Evolutionary conservation across 2,329 filamentous ascomycete genomes (phyloP), one percentile per base, ranked within the genome.

Genomic region (Penicillium sp.): DNA sequence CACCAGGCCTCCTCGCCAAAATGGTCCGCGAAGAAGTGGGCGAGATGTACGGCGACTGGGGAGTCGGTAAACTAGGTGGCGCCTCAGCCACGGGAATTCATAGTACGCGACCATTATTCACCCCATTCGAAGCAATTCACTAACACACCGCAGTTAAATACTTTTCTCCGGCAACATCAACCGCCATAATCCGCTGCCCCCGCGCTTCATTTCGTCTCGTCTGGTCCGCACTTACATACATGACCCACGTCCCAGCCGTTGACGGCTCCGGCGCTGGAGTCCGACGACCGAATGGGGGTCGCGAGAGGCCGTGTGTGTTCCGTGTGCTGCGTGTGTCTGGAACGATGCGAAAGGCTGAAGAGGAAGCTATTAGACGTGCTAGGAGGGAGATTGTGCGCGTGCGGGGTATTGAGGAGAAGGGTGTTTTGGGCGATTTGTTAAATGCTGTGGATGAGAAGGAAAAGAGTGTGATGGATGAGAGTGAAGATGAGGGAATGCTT

Each of bases 321-420:
- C 83, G 86, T 40, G 90, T 98, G 12, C 82, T 95, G 6, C 81
- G 88, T 53, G 89, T 96, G 12, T 93, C 88, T 57, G 93, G 92
- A 13, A 98, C 93, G 3, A 95, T 98, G 63, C 86, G 85, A 60
- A 95, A 95, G 70, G 86, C 84, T 2, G 91, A 97, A 70, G 85
- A 95, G 66, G 91, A 95, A 69, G 89, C 90, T 31, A 87, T 97
- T 61, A 80, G 84, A 3, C 79, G 88, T 52, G 88, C 89, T 37
- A 84, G 87, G 59, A 76, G 78, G 49, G 80, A 89, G 49, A 84
- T 95, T 52, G 74, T 87, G 38, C 80, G 82, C 27, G 83, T 86
- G 45, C 81, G 80, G 64, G 79, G 78, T 25, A 75, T 69, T 40
- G 72, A 71, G 64, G 72, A 68, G 58, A 71, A 60, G 51, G 73